These are phyloP conservation scores for Chlamydomonas sp. DNA, from an alignment of 139 green algal species.

Conservation along the genomic window DNA sequence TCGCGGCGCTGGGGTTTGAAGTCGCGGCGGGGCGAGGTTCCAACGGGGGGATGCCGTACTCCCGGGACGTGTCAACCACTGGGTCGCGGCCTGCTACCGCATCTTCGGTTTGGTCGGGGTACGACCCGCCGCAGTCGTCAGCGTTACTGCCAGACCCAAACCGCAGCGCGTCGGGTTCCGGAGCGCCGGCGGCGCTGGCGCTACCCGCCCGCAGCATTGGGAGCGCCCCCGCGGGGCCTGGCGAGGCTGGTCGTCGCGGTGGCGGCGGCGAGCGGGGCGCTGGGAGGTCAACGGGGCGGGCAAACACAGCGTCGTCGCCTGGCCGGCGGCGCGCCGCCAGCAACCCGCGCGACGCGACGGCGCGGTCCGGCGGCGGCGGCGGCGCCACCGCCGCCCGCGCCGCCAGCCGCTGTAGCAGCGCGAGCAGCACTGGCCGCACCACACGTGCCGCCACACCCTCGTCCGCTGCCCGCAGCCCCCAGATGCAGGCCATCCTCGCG, in stretches of 20 bases:
- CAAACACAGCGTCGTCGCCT: neutral
- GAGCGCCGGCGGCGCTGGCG: neutral
- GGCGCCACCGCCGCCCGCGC: neutral
- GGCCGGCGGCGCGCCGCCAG: conserved; percentile 9
- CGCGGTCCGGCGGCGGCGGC: neutral
- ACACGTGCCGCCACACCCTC: neutral
- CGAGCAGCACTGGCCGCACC: neutral
- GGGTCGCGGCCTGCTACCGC: conserved; percentile 12
- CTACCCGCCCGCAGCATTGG: neutral
- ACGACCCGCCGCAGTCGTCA: neutral
- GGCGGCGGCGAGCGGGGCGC: neutral
- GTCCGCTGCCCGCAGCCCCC: neutral
- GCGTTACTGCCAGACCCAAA: no score
- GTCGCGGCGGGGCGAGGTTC: no score
- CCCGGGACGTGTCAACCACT: neutral
- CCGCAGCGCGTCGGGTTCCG: neutral
- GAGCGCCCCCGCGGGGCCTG: no score
- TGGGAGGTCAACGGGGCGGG: neutral
- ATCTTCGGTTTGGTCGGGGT: conserved; percentile 8
- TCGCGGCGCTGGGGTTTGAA: no score
- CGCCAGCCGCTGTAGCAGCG: conserved; percentile 27
- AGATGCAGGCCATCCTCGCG: neutral
- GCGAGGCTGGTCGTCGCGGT: neutral
- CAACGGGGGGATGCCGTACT: neutral
- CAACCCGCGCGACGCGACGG: conserved; percentile 4